Evolutionary conservation across 2,329 filamentous ascomycete genomes (phyloP), one percentile per base, ranked within the genome.

Genomic region (Ophidiomyces ophidiicola): DNA sequence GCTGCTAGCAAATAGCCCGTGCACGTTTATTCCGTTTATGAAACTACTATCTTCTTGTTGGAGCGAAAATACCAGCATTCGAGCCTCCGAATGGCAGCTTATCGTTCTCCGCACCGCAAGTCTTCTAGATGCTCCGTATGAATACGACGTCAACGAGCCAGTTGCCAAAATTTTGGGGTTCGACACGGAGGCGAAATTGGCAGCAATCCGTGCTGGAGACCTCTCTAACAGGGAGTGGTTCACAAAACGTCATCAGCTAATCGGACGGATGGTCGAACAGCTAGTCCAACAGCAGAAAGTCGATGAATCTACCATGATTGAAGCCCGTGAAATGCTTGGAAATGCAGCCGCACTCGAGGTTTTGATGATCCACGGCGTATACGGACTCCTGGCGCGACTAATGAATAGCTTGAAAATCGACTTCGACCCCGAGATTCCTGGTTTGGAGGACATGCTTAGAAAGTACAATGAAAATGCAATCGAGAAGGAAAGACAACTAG

Each of bases 31-130:
- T 19, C 32, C 32, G 12, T 21, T 34, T 24, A 21, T 24, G 18
- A 34, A 20, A 8, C 32, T 34, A 14, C 32, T 34, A 7, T 31
- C 28, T 14, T 31, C 28, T 31, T 31, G 28, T 17, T 31, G 28
- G 28, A 31, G n/a, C n/a, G 28, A 31, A 31, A 34, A 12, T 15
- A 21, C 14, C 18, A 19, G 12, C 3, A 5, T 34, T 19, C 32
- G 32, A 6, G 5, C 32, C 14, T 19, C 15, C 7, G 32, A 34
- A 18, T 34, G 32, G 32, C 32, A 34, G 15, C 6, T 34, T 3
- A 24, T 34, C 21, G 32, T 34, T 21, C 32, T 34, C 19, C 32
- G 32, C 32, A 34, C 32, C 5, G 6, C 32, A n/a, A 8, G 18
- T 11, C 32, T 34, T 12, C 10, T 34, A 12, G 32, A 24, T 14